Base-by-base conservation (phyloP, 345 rosid species). In the Kernera saxatilis region DNA sequence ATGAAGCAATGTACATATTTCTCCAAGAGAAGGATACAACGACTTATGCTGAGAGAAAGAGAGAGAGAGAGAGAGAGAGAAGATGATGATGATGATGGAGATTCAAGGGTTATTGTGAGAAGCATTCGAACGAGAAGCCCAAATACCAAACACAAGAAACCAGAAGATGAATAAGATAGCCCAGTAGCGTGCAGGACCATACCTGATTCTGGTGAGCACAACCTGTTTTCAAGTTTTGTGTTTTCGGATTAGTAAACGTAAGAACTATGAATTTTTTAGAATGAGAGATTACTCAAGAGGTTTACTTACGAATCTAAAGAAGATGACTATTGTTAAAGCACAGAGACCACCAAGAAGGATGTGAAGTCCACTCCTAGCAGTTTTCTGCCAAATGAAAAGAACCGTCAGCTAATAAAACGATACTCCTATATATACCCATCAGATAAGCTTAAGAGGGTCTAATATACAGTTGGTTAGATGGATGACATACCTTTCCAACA, bases 121-220 rank as follows among this genome's bases (percentile, higher is more conserved):
- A 51, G 73, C 70, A 57, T 50, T 64, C 3, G 79, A 48, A 55
- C 94, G 82, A 13, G 97, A 91, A 10, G 96, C 97, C 98, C 97
- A 93, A 56, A 93, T 91, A 29, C 96, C 97, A 73, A 91, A 91
- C 64, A 93, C 96, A 40, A 93, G 94, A 87, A 93, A 93, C 97
- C 98, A 93, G 84, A 93, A 89, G 75, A 91, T 91, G 68, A 93
- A 91, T 62, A 93, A 82, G 78, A 91, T 87, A 4, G 98, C 97
- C 98, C 97, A 93, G 81, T 91, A 91, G 45, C 97, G 91, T 52
- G 97, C 98, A 39, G 98, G 98, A 63, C 98, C 98, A 17, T 91
- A 88, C 83, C 81, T 93, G 82, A 93, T 91, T 82, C 98, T 85
- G n/a, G 91, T 85, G 21, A 93, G 88, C 84, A 93, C 96, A 77